These are phyloP conservation scores for Penicillium sp. DNA, from an alignment of 2,329 filamentous ascomycete genomes.

Conservation along the genomic window DNA sequence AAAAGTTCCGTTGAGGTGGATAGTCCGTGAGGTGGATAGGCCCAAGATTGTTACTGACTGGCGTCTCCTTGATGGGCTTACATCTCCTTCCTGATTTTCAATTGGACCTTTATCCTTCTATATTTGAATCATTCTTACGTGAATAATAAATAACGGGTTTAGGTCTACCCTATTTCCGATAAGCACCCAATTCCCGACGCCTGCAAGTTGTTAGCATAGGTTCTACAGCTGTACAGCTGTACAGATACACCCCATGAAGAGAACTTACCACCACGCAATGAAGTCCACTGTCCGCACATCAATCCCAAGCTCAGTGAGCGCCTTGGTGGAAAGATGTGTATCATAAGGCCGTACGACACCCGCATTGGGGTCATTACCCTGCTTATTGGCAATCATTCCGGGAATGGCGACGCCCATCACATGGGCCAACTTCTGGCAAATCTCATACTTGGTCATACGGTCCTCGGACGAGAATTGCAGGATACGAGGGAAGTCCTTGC, in stretches of 20 bases:
- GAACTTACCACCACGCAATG: slow-evolving; percentile 68
- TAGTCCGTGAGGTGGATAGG: no score
- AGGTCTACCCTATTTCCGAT: slow-evolving; percentile 9
- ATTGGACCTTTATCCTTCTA: not conserved
- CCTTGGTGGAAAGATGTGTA: slow-evolving; percentile 77
- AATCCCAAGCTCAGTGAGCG: slow-evolving; percentile 69
- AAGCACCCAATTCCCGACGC: slow-evolving; percentile 32
- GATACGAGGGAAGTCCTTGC: slow-evolving; percentile 60
- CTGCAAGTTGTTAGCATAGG: slow-evolving; percentile 19
- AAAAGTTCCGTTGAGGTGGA: not conserved
- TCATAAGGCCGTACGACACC: slow-evolving; percentile 79
- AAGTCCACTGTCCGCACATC: slow-evolving; percentile 73
- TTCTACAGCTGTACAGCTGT: not conserved
- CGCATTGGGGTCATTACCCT: slow-evolving; percentile 69
- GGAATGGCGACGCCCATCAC: slow-evolving; percentile 72
- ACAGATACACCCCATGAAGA: slow-evolving; percentile 6
- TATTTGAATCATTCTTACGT: not conserved
- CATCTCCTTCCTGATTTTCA: not conserved
- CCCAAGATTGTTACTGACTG: not conserved
- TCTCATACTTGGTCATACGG: slow-evolving; percentile 83
- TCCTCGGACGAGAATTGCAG: slow-evolving; percentile 88
- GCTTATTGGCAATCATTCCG: slow-evolving; percentile 62
- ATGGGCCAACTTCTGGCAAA: slow-evolving; percentile 72
- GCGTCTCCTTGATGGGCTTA: not conserved
- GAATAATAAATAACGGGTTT: no score